Conservation (phyloP, 192 early-diverging fungal species). For the Mortierella antarctica region DNA sequence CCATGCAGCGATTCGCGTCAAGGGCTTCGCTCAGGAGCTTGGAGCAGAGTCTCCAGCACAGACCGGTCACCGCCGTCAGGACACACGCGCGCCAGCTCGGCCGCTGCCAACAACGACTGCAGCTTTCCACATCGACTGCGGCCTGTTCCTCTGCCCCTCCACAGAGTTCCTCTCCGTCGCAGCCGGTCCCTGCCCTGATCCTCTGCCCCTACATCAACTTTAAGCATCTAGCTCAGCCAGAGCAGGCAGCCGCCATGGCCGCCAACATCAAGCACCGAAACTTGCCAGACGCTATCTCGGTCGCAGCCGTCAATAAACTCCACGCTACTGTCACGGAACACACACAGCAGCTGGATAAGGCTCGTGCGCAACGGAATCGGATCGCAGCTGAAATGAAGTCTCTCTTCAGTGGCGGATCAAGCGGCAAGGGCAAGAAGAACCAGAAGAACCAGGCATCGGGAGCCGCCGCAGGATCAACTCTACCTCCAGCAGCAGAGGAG, state of each 20-base stretch:
- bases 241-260: constrained; percentile 56
- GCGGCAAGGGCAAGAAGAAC: constrained; percentile 5
- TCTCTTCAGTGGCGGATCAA: constrained; percentile 15
- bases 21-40: background rate
- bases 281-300: constrained; percentile 59
- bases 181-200: constrained; percentile 19
- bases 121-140: constrained; percentile 2
- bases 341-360: constrained; percentile 57
- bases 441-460: background rate
- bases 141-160: constrained; percentile 31
- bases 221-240: constrained; percentile 60
- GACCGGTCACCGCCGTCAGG: background rate
- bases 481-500: background rate
- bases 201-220: constrained; percentile 67
- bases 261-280: constrained; percentile 67
- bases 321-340: constrained; percentile 57
- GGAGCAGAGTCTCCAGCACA: too few relatives aligned
- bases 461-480: background rate
- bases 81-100: constrained; percentile 3
- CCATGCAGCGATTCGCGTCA: constrained; percentile 7
- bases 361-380: constrained; percentile 61
- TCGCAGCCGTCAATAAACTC: constrained; percentile 55
- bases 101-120: constrained; percentile 1
- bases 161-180: constrained; percentile 64
- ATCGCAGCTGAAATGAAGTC: constrained; percentile 49